Evolutionary conservation across 257 asterid genomes (phyloP), one percentile per base, ranked within the genome.

Genomic region (Verbascum thapsus): DNA sequence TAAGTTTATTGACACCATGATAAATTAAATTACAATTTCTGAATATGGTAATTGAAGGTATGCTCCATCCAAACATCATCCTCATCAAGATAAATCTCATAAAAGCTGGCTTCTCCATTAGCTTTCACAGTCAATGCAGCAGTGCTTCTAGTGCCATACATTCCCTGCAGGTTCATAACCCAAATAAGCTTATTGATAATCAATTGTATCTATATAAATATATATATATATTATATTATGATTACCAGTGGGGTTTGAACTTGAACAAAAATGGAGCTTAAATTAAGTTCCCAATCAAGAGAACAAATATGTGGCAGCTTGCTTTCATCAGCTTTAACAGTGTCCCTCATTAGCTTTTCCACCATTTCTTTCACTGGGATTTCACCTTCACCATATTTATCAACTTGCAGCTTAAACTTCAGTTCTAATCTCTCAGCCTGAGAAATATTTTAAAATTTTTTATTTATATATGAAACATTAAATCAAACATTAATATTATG

Each of bases 191-290:
- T 26, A 26, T 5, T 8, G 4, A 18, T n/a, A 23, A 20, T 39
- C 6, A 20, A 7, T 1, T 35, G 30, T 34, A n/a, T n/a, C n/a
- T n/a, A n/a, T n/a, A n/a, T 11, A 20, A 34, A 26, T 17, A 26
- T 26, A 26, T 26, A 26, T 26, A 26, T 26, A 26, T 26, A 26
- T 26, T n/a, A 26, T 26, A 26, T 26, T 26, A 5, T 1, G 53
- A 0, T 73, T 83, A 88, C 94, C 87, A 85, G 38, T 19, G 87
- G 85, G 12, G 96, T 88, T 67, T 85, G 88, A 0, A 79, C 68
- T 77, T 85, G 70, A 40, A 81, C 96, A 56, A 85, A 88, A 13
- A 88, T 79, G 45, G 96, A 88, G 76, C 96, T 88, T 26, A 85
- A 71, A 4, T 34, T 53, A 8, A 54, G 53, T 48, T 88, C 96